Evolutionary conservation across 768 basidiomycete species (phyloP), one percentile per base, ranked within the genome.

Genomic region (Suillus americanus): DNA sequence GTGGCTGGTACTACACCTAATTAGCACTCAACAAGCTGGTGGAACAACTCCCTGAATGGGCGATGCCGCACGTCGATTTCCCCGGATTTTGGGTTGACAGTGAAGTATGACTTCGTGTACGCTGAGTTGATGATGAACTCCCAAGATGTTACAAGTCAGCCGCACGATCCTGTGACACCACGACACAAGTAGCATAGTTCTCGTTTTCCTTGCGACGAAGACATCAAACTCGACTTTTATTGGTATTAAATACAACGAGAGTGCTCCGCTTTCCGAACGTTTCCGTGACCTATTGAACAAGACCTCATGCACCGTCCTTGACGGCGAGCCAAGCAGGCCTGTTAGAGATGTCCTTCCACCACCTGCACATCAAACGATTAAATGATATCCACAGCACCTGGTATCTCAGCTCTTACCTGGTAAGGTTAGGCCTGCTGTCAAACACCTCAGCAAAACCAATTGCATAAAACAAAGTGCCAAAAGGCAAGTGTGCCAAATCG

Each of bases 401-500:
- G 3, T 10, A 37, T 20, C 14, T 16, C 23, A 35, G 45, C 18
- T 62, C 78, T 23, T 35, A 84, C 83, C 82, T 80, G 0, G 77
- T 64, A 3, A 86, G 79, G 65, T 85, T 81, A 6, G 83, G 82
- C 68, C 77, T 75, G 40, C 63, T 71, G 14, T 50, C n/a, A 35
- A 74, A 66, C n/a, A 83, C 64, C 12, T 78, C 63, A 10, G 75
- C 67, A 46, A 68, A 64, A 0, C 78, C 79, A 1, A 65, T 63
- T 1, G 7, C 45, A 3, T 53, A 62, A 38, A 81, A 67, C 50
- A 69, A 20, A 20, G 56, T 61, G n/a, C 80, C 83, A 59, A 80
- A 82, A 0, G 86, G 81, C 38, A 89, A 71, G 71, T 88, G 86
- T 72, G 81, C 82, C 12, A 89, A 77, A 70, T 89, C 88, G 3